These are phyloP conservation scores for Suillus placidus DNA, from an alignment of 768 basidiomycete species.

Conservation along the genomic window DNA sequence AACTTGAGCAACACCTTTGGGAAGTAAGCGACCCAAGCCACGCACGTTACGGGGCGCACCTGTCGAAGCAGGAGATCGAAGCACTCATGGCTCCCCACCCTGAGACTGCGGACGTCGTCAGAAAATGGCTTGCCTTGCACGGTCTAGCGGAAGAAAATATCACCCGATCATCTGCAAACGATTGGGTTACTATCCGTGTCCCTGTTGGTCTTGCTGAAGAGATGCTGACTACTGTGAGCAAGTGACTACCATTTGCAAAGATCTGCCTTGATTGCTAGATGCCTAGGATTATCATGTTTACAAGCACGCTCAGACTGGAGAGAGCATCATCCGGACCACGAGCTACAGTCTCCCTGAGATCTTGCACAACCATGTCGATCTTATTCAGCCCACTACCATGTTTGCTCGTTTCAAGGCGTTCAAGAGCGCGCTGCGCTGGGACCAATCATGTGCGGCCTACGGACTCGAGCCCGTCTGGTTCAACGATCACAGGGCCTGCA, in stretches of 20 bases:
- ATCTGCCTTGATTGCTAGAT: background rate
- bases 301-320: constrained; percentile 54
- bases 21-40: constrained; percentile 62
- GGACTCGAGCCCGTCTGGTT: constrained; percentile 13
- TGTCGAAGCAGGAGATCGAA: constrained; percentile 70
- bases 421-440: constrained; percentile 43
- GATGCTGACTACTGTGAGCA: constrained; percentile 66
- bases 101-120: constrained; percentile 53
- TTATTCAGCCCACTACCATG: constrained; percentile 74
- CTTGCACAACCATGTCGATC: constrained; percentile 61
- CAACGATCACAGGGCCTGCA: constrained; percentile 31
- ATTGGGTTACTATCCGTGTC: constrained; percentile 66
- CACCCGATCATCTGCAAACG: constrained; percentile 61
- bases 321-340: constrained; percentile 64
- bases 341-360: constrained; percentile 65
- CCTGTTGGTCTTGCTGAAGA: constrained; percentile 63
- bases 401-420: constrained; percentile 54
- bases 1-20: constrained; percentile 53
- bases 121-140: constrained; percentile 62
- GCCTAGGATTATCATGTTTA: constrained; percentile 64
- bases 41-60: constrained; percentile 54
- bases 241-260: background rate
- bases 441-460: constrained; percentile 15
- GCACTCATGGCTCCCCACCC: constrained; percentile 59
- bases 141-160: constrained; percentile 53